Percentiles rank a stretch among this genome's conserved stretches.
Evolutionary conservation across 2,329 filamentous ascomycete genomes (phyloP).

Genomic region (Penicillium sp.): DNA sequence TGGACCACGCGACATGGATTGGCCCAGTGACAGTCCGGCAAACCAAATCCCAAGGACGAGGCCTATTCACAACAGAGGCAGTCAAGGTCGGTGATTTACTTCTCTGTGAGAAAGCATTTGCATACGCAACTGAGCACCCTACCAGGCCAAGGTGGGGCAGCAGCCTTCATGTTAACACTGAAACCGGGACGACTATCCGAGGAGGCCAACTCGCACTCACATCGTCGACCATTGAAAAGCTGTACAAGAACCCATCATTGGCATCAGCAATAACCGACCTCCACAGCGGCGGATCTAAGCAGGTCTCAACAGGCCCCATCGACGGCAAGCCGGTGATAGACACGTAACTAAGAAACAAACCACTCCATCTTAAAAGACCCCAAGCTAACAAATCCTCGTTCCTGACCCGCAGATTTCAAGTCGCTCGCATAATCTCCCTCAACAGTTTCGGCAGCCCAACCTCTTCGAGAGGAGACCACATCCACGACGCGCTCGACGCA

Average conservation of each 20-base stretch:
- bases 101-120: constrained; percentile 57
- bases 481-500: constrained; percentile 1
- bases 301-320: neutral
- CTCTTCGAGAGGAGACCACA: constrained; percentile 3
- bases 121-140: constrained; percentile 25
- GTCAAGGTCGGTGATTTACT: constrained; percentile 53
- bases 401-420: constrained; percentile 42
- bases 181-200: neutral
- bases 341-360: neutral
- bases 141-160: neutral
- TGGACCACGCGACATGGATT: constrained; percentile 44
- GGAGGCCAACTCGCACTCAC: neutral
- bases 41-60: constrained; percentile 46
- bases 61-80: constrained; percentile 50
- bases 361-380: neutral
- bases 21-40: constrained; percentile 42
- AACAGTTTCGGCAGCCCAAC: constrained; percentile 46
- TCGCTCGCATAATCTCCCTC: constrained; percentile 42
- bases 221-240: constrained; percentile 44
- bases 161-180: neutral
- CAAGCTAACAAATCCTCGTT: neutral
- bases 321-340: neutral
- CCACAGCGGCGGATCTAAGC: constrained; percentile 33
- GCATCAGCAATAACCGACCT: constrained; percentile 33
- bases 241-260: constrained; percentile 42